phyloP scores from a whole-genome alignment of 129 eudicot genomes.

The Pittosporum tobira region DNA sequence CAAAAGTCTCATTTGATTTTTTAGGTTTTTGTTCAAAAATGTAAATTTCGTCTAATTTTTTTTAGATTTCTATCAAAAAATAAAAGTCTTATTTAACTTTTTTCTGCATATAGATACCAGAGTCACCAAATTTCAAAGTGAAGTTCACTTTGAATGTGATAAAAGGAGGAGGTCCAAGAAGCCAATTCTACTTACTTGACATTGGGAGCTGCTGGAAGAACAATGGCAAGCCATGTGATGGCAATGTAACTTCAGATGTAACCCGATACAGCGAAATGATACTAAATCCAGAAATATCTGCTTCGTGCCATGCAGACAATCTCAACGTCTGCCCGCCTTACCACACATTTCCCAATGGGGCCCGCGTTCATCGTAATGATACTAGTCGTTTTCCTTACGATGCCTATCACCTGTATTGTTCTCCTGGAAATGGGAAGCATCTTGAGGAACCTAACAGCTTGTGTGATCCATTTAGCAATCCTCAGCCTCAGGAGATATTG shows the following conservation, averaged over 20 bases:
- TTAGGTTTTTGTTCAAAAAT: too few relatives aligned
- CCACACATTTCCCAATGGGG: conserved; percentile 28
- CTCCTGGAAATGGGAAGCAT: conserved; percentile 31
- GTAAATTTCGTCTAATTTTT: too few relatives aligned
- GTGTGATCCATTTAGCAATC: conserved; percentile 40
- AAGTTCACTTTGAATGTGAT: conserved; percentile 27
- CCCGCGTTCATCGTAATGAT: conserved; percentile 20
- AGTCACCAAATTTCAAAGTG: conserved; percentile 40
- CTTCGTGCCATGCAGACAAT: conserved; percentile 22
- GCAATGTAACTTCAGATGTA: conserved; percentile 31
- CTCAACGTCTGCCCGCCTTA: conserved; percentile 30
- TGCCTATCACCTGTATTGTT: conserved; percentile 37
- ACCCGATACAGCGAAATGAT: conserved; percentile 48
- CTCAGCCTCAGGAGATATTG: conserved; percentile 43
- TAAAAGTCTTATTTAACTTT: neutral
- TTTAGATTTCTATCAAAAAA: too few relatives aligned
- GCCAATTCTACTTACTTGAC: conserved; percentile 44
- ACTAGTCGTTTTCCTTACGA: conserved; percentile 22
- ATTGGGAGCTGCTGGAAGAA: conserved; percentile 59
- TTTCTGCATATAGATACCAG: conserved; percentile 21
- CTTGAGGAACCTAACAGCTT: conserved; percentile 13
- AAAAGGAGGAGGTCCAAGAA: conserved; percentile 30
- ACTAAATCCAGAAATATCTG: conserved; percentile 22
- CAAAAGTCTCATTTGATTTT: too few relatives aligned
- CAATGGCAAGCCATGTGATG: conserved; percentile 32